A percentile compares a stretch with the other conserved stretches of the same genome.
Conservation (phyloP, 108 stramenopile genomes). For the Parietichytrium sp. region DNA sequence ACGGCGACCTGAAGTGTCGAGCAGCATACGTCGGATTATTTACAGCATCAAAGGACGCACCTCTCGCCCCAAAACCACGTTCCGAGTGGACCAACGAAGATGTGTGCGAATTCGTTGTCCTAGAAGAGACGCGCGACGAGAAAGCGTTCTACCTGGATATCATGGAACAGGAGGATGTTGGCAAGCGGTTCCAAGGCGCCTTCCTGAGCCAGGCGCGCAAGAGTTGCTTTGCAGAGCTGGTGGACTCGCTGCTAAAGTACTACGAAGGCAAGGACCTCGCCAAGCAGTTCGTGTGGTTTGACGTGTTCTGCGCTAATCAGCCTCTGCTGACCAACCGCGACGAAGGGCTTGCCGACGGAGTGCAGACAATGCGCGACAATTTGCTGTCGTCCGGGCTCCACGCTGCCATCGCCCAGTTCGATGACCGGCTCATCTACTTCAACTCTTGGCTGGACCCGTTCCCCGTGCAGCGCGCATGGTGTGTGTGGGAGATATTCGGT, state of each 20-base stretch:
- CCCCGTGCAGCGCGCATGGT: slow-evolving; percentile 21
- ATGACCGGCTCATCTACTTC: background rate
- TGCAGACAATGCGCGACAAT: background rate
- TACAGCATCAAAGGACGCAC: too few species aligned
- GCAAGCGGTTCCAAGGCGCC: background rate
- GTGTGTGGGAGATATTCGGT: background rate
- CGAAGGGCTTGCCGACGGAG: background rate
- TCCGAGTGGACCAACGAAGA: background rate
- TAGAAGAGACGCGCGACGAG: background rate
- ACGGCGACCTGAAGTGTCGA: too few species aligned
- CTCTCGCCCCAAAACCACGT: too few species aligned
- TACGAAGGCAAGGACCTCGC: background rate
- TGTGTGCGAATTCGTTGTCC: background rate
- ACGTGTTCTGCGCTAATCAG: slow-evolving; percentile 10
- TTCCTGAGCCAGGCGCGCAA: slow-evolving; percentile 5
- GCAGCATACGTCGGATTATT: too few species aligned
- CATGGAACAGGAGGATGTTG: background rate
- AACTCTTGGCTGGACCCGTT: background rate
- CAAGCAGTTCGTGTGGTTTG: background rate
- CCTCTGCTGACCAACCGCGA: background rate
- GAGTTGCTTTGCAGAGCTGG: background rate
- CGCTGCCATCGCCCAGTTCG: background rate
- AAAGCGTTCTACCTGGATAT: background rate
- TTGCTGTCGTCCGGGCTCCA: background rate
- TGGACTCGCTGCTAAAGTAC: background rate